Percentiles rank a stretch among this genome's conserved stretches.
These are phyloP conservation scores for Gyromitra esculenta DNA, from an alignment of 2,329 filamentous ascomycete genomes.

Conservation along the genomic window DNA sequence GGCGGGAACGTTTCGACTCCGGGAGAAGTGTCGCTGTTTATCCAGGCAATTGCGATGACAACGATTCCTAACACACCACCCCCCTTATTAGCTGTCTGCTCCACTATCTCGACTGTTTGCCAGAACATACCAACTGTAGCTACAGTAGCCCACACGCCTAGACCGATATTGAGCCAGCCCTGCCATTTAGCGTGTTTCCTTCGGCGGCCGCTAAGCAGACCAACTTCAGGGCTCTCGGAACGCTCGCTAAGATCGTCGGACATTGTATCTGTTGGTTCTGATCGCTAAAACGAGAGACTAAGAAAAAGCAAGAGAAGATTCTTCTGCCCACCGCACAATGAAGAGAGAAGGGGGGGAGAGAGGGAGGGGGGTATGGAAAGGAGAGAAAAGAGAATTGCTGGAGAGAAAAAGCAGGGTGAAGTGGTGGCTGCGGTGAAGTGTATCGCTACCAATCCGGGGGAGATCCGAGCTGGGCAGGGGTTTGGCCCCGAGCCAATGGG, in stretches of 20 bases:
- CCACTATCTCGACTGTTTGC: slow-evolving; percentile 59
- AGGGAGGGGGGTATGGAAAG: neutral
- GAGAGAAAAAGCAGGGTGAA: slow-evolving; percentile 1
- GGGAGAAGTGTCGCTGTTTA: slow-evolving; percentile 56
- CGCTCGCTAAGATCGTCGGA: slow-evolving; percentile 44
- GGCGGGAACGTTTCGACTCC: slow-evolving; percentile 60
- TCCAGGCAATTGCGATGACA: slow-evolving; percentile 56
- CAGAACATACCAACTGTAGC: slow-evolving; percentile 56
- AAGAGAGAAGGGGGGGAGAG: neutral
- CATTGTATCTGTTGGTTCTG: slow-evolving; percentile 19
- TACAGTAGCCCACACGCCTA: slow-evolving; percentile 55
- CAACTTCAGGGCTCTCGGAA: slow-evolving; percentile 52
- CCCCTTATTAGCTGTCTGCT: slow-evolving; percentile 56
- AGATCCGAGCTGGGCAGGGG: slow-evolving; percentile 11
- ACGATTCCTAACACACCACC: slow-evolving; percentile 50
- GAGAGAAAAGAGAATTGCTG: neutral
- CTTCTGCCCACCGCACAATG: neutral
- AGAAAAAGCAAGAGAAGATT: neutral
- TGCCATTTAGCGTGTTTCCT: slow-evolving; percentile 50
- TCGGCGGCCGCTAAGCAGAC: slow-evolving; percentile 52
- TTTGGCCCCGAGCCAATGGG: neutral
- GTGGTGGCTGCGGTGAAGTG: neutral
- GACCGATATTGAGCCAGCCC: slow-evolving; percentile 50
- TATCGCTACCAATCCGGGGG: slow-evolving; percentile 13
- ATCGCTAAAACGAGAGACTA: neutral